Base-by-base conservation (phyloP, 2,329 filamentous ascomycete genomes). In the Chaetomiaceae sp. region DNA sequence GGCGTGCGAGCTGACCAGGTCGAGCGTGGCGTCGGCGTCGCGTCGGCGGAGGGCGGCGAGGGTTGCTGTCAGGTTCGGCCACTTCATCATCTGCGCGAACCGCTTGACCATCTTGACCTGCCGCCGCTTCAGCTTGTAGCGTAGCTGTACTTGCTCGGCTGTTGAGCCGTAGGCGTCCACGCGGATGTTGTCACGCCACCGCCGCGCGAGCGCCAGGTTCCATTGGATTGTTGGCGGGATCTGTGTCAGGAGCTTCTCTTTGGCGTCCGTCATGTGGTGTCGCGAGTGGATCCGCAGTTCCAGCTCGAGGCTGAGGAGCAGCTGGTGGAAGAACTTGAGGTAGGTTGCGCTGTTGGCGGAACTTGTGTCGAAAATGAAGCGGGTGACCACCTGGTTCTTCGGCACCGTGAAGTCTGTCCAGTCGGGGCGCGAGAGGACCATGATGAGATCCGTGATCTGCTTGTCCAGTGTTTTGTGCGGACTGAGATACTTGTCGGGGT, bases 341-440 rank as follows among this genome's bases (percentile, higher is more conserved):
- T 83, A 84, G 49, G 74, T 72, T 15, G 70, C 65, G 37, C 74
- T 68, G 54, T 83, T 81, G 15, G 70, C 68, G 29, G 73, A 69
- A 46, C 73, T 70, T 11, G 73, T 72, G 55, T 83, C 77, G 52
- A 82, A 81, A 49, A 88, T 84, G 64, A 84, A 88, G 44, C 81
- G 79, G 3, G 85, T 85, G 19, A 83, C 78, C 18, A 88, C 81
- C 58, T 89, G 85, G 57, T 88, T 86, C 58, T 77, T 78, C 4
- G 76, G 76, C 29, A 73, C 70, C 22, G 82, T 84, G 56, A 88
- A 86, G 62, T 89, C 84, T 53, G 84, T 81, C 85, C 85, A 88
- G 47, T 79, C 74, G 0, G 76, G 72, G n/a, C 81, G 73, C 1
- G 81, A 83, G 10, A 89, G 67, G 0, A 84, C 82, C 54, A 79